phyloP scores from a whole-genome alignment of 768 basidiomycete genomes.

The Lactarius sp. region DNA sequence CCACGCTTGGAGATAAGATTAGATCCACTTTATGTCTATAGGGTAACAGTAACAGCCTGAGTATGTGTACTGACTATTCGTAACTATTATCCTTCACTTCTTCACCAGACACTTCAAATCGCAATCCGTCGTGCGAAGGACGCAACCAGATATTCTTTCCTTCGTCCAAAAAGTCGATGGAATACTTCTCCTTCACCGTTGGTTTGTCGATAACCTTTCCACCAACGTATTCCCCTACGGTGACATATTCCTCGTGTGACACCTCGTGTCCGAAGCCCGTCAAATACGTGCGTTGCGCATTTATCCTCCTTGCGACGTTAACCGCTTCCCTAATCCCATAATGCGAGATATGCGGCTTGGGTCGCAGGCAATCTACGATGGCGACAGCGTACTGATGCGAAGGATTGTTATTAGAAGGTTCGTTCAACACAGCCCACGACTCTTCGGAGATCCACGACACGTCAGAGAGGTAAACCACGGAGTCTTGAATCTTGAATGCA shows the following conservation, averaged over 20 bases:
- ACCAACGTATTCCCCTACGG: slow-evolving; percentile 51
- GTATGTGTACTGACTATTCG: slow-evolving; percentile 16
- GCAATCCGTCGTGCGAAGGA: slow-evolving; percentile 72
- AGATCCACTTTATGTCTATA: not conserved
- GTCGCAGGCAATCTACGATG: slow-evolving; percentile 72
- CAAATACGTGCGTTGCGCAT: slow-evolving; percentile 61
- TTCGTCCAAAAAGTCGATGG: slow-evolving; percentile 44
- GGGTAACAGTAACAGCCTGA: no score
- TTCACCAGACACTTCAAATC: slow-evolving; percentile 43
- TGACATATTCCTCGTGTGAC: slow-evolving; percentile 70
- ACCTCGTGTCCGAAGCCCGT: slow-evolving; percentile 75
- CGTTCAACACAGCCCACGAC: slow-evolving; percentile 51
- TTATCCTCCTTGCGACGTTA: slow-evolving; percentile 48
- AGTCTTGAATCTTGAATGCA: slow-evolving; percentile 63
- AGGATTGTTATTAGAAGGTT: slow-evolving; percentile 28
- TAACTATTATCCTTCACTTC: slow-evolving; percentile 53
- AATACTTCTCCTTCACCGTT: slow-evolving; percentile 37
- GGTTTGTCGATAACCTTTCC: slow-evolving; percentile 30
- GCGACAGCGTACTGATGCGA: slow-evolving; percentile 45
- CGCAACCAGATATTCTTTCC: slow-evolving; percentile 55
- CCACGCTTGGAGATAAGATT: slow-evolving; percentile 4
- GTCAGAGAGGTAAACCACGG: slow-evolving; percentile 77
- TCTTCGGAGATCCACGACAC: slow-evolving; percentile 74
- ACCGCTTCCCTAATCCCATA: slow-evolving; percentile 67
- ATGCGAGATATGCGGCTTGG: slow-evolving; percentile 69